Evolutionary conservation across 1,139 yeast genomes (phyloP).

Genomic region (Suzukiozyma palmioleophila): DNA sequence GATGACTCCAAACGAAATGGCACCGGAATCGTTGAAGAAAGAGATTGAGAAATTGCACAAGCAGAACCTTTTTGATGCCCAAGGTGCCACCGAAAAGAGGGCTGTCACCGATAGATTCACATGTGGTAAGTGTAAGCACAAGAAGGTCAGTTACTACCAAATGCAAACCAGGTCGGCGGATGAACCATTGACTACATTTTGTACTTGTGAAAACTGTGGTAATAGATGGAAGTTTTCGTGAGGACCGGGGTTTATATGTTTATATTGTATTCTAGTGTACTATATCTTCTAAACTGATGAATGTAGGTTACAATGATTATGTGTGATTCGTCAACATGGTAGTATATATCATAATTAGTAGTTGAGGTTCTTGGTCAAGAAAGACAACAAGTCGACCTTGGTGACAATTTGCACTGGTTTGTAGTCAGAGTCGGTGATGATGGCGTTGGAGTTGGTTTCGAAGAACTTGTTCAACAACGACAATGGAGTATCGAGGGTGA

Average conservation of each 20-base stretch:
- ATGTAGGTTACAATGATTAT: too few species aligned
- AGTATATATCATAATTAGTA: constrained; percentile 5
- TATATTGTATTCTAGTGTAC: constrained; percentile 3
- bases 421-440: constrained; percentile 67
- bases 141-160: constrained; percentile 94
- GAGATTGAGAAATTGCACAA: constrained; percentile 83
- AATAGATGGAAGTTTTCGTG: constrained; percentile 93
- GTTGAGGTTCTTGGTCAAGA: constrained; percentile 39
- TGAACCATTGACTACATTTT: constrained; percentile 96
- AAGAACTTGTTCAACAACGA: constrained; percentile 72
- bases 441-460: constrained; percentile 83
- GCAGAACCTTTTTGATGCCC: constrained; percentile 91
- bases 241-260: constrained; percentile 1
- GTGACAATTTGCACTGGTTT: constrained; percentile 84
- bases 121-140: constrained; percentile 96
- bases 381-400: constrained; percentile 78
- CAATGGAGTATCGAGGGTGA: constrained; percentile 66
- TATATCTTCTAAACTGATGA: background rate
- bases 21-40: constrained; percentile 82
- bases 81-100: constrained; percentile 95
- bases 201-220: constrained; percentile 97
- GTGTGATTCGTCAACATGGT: background rate
- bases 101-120: constrained; percentile 96
- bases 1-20: constrained; percentile 92
- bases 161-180: constrained; percentile 98